Percentiles rank a stretch among this genome's conserved stretches.
Conservation (phyloP, 176 grass and related monocot genomes). For the Aegilops tauschii region DNA sequence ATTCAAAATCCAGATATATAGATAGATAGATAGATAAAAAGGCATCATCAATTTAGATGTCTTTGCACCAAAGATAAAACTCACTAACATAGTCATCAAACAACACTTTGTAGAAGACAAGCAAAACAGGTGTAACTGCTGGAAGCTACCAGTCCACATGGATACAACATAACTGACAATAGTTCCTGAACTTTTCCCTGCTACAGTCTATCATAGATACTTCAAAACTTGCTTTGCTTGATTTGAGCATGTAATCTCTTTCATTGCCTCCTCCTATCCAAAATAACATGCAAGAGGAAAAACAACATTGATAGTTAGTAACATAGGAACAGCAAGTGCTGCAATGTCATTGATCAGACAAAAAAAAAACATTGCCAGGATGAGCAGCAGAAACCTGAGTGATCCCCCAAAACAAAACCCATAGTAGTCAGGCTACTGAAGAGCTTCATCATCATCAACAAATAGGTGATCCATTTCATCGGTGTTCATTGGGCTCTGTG, state of each 20-base stretch:
- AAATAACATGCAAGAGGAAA: neutral
- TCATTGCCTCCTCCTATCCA: neutral
- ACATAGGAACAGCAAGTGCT: neutral
- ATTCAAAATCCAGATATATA: too few species aligned
- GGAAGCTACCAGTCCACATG: neutral
- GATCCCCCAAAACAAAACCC: neutral
- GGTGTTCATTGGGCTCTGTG: neutral
- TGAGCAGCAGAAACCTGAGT: conserved; percentile 19
- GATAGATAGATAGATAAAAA: too few species aligned
- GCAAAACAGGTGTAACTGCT: neutral
- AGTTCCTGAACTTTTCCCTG: neutral
- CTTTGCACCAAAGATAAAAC: neutral
- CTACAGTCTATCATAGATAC: neutral
- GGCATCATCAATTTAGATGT: neutral
- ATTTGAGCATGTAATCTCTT: neutral
- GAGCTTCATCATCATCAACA: neutral
- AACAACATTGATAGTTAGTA: neutral
- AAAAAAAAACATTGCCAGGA: neutral
- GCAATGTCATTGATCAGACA: neutral
- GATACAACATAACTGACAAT: neutral
- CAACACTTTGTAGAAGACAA: neutral
- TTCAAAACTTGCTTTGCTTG: neutral
- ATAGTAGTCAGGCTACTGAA: neutral
- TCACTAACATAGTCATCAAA: neutral
- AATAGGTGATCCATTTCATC: neutral